Evolutionary conservation across 345 rosid species (phyloP).

Genomic region (Syzygium aromaticum): DNA sequence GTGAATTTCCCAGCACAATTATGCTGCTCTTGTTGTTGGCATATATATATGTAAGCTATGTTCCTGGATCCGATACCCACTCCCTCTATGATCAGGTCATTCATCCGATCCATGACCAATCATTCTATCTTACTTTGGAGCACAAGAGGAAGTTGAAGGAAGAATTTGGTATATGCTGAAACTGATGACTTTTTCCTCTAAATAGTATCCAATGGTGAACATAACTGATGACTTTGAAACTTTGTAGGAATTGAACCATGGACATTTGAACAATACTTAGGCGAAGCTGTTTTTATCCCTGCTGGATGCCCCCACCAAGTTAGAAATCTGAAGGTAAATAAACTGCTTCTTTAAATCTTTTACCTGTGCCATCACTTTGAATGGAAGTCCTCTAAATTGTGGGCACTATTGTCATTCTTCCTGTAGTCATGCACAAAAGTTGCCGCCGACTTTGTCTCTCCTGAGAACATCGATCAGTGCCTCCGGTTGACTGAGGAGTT

Average conservation of each 20-base stretch:
- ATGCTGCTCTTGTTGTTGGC: background rate
- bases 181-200: background rate
- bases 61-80: background rate
- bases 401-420: background rate
- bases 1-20: constrained; percentile 15
- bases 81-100: constrained; percentile 28
- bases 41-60: background rate
- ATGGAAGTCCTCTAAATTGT: background rate
- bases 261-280: constrained; percentile 79
- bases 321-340: constrained; percentile 70
- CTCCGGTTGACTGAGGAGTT: constrained; percentile 75
- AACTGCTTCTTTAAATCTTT: background rate
- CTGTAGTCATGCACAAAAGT: constrained; percentile 86
- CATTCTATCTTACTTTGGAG: constrained; percentile 55
- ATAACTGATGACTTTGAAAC: background rate
- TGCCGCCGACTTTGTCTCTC: constrained; percentile 89
- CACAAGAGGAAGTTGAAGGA: constrained; percentile 71
- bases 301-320: constrained; percentile 99
- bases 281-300: constrained; percentile 92
- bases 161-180: constrained; percentile 39
- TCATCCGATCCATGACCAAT: constrained; percentile 86
- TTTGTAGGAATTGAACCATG: constrained; percentile 73
- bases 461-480: constrained; percentile 70
- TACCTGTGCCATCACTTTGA: background rate
- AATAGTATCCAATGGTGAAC: background rate